Evolutionary conservation across 2,329 filamentous ascomycete genomes (phyloP).

Genomic region (Zymoseptoria pseudotritici): DNA sequence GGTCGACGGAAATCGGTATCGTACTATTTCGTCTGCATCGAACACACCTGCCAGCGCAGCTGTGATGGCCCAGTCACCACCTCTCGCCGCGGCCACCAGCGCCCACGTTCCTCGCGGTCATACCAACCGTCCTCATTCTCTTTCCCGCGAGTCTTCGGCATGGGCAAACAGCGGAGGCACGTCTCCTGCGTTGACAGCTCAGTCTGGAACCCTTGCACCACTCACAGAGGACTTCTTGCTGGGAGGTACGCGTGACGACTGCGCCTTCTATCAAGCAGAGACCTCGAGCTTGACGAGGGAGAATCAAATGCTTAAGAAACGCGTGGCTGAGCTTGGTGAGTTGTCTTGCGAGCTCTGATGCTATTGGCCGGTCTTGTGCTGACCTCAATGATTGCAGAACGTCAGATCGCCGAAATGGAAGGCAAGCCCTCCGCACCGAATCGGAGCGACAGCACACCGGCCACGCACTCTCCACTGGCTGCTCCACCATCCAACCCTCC

Average conservation of each 20-base stretch:
- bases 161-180: slow-evolving; percentile 32
- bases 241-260: slow-evolving; percentile 59
- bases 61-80: slow-evolving; percentile 29
- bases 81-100: slow-evolving; percentile 11
- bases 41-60: slow-evolving; percentile 35
- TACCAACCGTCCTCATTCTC: slow-evolving; percentile 27
- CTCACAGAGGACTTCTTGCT: slow-evolving; percentile 51
- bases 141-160: slow-evolving; percentile 40
- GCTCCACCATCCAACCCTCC: slow-evolving; percentile 11
- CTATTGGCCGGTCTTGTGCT: neutral
- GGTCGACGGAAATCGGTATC: neutral
- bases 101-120: slow-evolving; percentile 17
- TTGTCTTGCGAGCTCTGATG: neutral
- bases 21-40: slow-evolving; percentile 24
- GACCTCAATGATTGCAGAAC: slow-evolving; percentile 4
- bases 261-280: slow-evolving; percentile 73
- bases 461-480: slow-evolving; percentile 13
- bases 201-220: slow-evolving; percentile 43
- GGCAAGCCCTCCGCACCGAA: neutral
- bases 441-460: neutral
- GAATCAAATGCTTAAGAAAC: slow-evolving; percentile 73
- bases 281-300: slow-evolving; percentile 69
- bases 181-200: slow-evolving; percentile 46
- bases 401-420: slow-evolving; percentile 11
- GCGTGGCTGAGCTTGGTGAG: slow-evolving; percentile 64